Evolutionary conservation across 306 rosid species (phyloP).

Genomic region (Pyrus pyrifolia): DNA sequence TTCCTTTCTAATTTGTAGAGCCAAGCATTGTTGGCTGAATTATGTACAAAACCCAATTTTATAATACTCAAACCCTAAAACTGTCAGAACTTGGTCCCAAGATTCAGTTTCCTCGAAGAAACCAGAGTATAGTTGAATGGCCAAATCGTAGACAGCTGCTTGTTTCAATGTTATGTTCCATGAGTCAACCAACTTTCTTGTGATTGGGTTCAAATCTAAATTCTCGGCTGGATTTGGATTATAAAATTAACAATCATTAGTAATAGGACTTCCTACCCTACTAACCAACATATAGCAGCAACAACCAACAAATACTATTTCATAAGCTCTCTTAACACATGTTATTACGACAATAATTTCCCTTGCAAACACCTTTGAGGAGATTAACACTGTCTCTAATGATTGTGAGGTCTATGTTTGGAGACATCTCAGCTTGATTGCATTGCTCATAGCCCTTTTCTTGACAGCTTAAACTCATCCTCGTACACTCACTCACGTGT

Average conservation of each 20-base stretch:
- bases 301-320: background rate
- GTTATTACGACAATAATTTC: background rate
- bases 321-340: background rate
- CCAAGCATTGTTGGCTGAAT: background rate
- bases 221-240: background rate
- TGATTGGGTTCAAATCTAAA: background rate
- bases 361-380: background rate
- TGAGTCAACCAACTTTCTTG: background rate
- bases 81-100: background rate
- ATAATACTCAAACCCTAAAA: background rate
- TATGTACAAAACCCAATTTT: background rate
- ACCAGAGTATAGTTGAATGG: background rate
- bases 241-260: background rate
- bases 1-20: background rate
- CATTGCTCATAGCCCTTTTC: background rate
- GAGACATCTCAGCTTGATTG: background rate
- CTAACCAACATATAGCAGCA: background rate
- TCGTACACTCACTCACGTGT: background rate
- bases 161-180: background rate
- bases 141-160: background rate
- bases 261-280: slow-evolving; percentile 1
- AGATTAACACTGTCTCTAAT: background rate
- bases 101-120: background rate
- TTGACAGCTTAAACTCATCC: background rate
- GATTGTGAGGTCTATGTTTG: background rate